Conservation (phyloP, 345 rosid species). For the Jatropha curcas region DNA sequence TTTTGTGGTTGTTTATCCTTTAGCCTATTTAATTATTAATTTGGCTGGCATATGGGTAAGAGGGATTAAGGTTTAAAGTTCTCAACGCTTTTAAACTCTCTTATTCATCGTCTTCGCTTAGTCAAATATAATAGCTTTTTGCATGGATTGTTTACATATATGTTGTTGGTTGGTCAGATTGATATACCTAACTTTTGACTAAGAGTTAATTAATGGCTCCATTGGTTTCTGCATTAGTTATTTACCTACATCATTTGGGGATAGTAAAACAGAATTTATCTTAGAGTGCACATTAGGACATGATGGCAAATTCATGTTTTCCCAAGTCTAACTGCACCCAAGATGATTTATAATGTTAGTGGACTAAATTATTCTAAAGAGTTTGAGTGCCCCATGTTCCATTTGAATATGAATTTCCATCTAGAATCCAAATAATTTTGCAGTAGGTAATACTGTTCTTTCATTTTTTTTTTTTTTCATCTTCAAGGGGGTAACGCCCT, state of each 20-base stretch:
- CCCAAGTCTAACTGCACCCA: too few species aligned
- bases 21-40: not conserved
- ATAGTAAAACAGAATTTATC: not conserved
- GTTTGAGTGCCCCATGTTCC: too few species aligned
- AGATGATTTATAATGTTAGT: too few species aligned
- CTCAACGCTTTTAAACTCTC: not conserved
- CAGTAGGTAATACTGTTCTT: too few species aligned
- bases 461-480: too few species aligned
- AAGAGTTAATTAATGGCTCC: not conserved
- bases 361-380: too few species aligned
- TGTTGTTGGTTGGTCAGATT: not conserved
- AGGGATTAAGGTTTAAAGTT: not conserved
- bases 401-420: too few species aligned
- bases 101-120: not conserved
- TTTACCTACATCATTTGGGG: not conserved
- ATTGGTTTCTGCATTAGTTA: not conserved
- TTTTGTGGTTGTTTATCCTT: not conserved
- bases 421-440: too few species aligned
- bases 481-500: too few species aligned
- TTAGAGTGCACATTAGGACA: too few species aligned
- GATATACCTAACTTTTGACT: not conserved
- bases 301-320: too few species aligned
- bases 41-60: not conserved
- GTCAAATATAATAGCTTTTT: not conserved
- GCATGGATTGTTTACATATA: not conserved